A percentile compares a stretch with the other conserved stretches of the same genome.
Evolutionary conservation across 441 rosid genomes (phyloP).

Genomic region (Pelargonium myrrhifolium): DNA sequence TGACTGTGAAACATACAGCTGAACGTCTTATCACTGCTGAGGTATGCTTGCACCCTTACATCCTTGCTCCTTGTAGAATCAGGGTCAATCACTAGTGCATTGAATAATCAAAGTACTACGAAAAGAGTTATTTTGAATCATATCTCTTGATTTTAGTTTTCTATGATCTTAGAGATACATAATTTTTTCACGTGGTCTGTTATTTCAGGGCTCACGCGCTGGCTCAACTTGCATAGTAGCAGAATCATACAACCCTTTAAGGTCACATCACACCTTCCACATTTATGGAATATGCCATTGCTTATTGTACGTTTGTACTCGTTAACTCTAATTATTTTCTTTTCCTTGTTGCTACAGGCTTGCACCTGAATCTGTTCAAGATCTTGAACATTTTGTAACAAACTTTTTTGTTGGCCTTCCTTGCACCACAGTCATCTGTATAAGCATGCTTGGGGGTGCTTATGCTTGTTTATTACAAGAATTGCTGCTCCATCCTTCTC

Average conservation of each 20-base stretch:
- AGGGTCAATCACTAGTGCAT: neutral
- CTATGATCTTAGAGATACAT: neutral
- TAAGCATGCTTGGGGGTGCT: conserved; percentile 62
- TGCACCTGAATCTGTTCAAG: conserved; percentile 60
- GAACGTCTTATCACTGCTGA: conserved; percentile 25
- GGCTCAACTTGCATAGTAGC: conserved; percentile 31
- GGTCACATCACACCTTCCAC: conserved; percentile 38
- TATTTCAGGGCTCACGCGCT: conserved; percentile 34
- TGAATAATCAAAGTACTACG: neutral
- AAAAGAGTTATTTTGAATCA: neutral
- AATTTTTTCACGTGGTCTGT: neutral
- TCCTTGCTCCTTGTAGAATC: neutral
- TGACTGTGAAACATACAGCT: conserved; percentile 34
- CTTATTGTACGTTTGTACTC: neutral
- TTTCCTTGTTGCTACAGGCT: conserved; percentile 46
- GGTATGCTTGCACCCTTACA: conserved; percentile 31
- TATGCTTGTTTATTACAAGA: conserved; percentile 52
- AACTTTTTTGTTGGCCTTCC: conserved; percentile 61
- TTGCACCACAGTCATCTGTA: conserved; percentile 53
- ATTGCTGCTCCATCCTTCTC: conserved; percentile 42
- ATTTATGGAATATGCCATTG: conserved; percentile 11
- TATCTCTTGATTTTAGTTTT: conserved; percentile 1
- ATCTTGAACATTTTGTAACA: conserved; percentile 55
- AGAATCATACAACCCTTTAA: conserved; percentile 39
- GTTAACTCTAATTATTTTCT: conserved; percentile 13